These are phyloP conservation scores for Apiospora malaysiana DNA, from an alignment of 2,329 filamentous ascomycete species.

Conservation along the genomic window DNA sequence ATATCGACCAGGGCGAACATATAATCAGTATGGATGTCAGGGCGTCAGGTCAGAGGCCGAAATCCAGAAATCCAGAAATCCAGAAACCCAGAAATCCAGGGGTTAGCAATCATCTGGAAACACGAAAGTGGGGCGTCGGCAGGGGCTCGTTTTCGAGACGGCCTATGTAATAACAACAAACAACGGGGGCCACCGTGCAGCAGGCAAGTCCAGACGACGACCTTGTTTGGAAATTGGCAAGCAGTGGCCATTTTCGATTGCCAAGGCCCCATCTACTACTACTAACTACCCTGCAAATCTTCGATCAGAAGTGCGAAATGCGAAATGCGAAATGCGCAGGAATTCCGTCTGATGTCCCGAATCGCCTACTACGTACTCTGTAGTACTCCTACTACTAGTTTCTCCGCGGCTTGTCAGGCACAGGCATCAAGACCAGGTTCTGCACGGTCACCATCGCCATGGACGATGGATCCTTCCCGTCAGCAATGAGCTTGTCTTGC, in stretches of 20 bases:
- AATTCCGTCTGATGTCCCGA: neutral
- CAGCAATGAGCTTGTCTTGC: neutral
- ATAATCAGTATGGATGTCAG: too few species aligned
- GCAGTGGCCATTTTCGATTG: neutral
- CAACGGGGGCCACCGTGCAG: too few species aligned
- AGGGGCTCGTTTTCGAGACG: neutral
- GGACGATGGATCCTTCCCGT: neutral
- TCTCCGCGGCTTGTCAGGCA: neutral
- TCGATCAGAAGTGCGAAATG: neutral
- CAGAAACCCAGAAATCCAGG: neutral
- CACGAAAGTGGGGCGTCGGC: neutral
- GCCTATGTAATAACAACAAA: too few species aligned
- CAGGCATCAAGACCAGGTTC: too few species aligned
- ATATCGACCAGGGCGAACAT: slow-evolving; percentile 12
- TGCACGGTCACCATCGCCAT: too few species aligned
- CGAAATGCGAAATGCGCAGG: neutral
- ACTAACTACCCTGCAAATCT: neutral
- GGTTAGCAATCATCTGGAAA: slow-evolving; percentile 12
- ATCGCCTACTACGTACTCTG: too few species aligned
- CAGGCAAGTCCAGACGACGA: slow-evolving; percentile 1
- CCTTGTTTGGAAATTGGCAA: slow-evolving; percentile 7
- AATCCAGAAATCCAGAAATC: too few species aligned
- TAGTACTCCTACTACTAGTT: too few species aligned
- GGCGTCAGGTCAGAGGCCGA: too few species aligned
- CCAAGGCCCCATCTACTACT: neutral